Base-by-base conservation (phyloP, 2,329 filamentous ascomycete genomes). In the Bipolaris gigantea region DNA sequence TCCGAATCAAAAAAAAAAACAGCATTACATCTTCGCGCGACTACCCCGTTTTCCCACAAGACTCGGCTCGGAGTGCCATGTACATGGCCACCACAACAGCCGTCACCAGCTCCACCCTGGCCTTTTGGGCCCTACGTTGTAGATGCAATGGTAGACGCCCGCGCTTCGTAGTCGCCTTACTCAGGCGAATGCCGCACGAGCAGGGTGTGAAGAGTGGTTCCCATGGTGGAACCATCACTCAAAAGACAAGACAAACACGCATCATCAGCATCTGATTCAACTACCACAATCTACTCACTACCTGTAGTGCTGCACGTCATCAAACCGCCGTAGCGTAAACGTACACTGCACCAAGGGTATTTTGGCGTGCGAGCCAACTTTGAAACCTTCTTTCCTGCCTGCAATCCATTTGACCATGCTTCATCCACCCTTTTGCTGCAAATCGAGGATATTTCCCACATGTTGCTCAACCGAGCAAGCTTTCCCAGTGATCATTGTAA, bases 391-490 rank as follows among this genome's bases (percentile, higher is more conserved):
- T 36, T 46, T 21, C 43, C 43, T 35, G 33, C 18, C 33, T 35
- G 33, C 21, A 36, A 46, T 42, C 50, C 44, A 23, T 33, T 50
- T 49, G 48, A 55, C 45, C 53, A 56, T 56, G 49, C 53, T 52
- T 54, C 47, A 46, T 54, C 44, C 53, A 56, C 43, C 49, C 23
- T 41, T 41, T 39, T 36, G 33, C 43, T 48, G 46, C 46, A 19
- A 49, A 50, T 36, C 41, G 49, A 54, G 50, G 54, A 50, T 54
- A 47, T 48, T 48, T 49, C 50, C 46, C 39, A 56, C 45, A 41
- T 48, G 51, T 47, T 46, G 43, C 43, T 46, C 43, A 46, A 36
- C 33, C 43, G 43, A 46, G 43, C 43, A 46, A 46, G 33, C 25
- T 36, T 46, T 46, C 33, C 43, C 43, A 36, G 19, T 46, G 43